These are phyloP conservation scores for Dioscorea cayenensis DNA, from an alignment of 116 monocot species.

Conservation along the genomic window DNA sequence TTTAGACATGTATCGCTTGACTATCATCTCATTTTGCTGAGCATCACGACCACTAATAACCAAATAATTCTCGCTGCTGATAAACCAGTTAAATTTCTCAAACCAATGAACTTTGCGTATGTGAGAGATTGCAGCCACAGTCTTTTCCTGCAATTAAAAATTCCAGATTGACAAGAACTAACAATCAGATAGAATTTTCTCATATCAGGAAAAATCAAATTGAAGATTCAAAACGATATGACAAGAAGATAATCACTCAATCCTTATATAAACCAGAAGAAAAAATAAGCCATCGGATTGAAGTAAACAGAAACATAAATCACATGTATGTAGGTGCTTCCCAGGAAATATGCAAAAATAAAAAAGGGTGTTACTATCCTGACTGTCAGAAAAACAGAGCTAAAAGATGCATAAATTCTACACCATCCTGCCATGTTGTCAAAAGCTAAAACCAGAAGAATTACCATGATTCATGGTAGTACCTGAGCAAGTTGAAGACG, in stretches of 20 bases:
- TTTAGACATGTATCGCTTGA: conserved; percentile 99
- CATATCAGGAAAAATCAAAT: not conserved
- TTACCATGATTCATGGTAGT: not conserved
- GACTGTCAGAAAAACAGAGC: not conserved
- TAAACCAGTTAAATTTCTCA: conserved; percentile 99
- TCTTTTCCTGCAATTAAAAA: conserved; percentile 76
- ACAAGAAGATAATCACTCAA: not conserved
- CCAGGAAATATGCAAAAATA: not conserved
- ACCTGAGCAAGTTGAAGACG: conserved; percentile 95
- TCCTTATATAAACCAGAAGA: not conserved
- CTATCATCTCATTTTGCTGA: conserved; percentile 99
- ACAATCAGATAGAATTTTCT: not conserved
- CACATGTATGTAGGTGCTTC: not conserved
- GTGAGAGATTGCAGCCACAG: conserved; percentile 94
- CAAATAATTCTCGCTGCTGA: conserved; percentile 97
- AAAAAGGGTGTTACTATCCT: not conserved
- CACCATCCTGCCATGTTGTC: not conserved
- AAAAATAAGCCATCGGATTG: not conserved
- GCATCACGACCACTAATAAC: conserved; percentile 99
- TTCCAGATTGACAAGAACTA: not conserved
- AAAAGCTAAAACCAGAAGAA: not conserved
- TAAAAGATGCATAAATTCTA: not conserved
- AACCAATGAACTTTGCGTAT: conserved; percentile 99
- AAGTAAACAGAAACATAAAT: not conserved
- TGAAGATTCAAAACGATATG: not conserved